phyloP scores from a whole-genome alignment of 1,284 basidiomycete species.

The Apiotrichum akiyoshidainum region DNA sequence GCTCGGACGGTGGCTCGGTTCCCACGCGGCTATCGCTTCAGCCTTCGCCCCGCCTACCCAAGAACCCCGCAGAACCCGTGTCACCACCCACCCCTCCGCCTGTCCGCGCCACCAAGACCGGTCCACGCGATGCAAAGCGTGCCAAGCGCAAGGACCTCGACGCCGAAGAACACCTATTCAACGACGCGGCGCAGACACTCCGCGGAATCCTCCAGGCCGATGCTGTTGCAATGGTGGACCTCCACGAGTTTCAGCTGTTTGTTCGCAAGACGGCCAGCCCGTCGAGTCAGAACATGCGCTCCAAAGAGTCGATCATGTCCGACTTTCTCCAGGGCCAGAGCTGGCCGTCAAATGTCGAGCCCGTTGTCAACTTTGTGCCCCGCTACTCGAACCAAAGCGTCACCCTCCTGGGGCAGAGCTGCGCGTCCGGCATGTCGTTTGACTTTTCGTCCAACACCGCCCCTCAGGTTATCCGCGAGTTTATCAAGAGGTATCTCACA shows the following conservation, averaged over 20 bases:
- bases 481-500: constrained; percentile 28
- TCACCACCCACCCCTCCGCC: background rate
- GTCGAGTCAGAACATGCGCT: background rate
- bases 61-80: background rate
- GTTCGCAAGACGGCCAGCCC: constrained; percentile 20
- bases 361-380: constrained; percentile 33
- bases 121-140: constrained; percentile 30
- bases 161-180: constrained; percentile 24
- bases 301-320: constrained; percentile 30
- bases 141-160: constrained; percentile 23
- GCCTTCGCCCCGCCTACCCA: background rate
- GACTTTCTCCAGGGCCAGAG: constrained; percentile 34
- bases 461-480: constrained; percentile 21
- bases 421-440: constrained; percentile 16
- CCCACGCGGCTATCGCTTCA: background rate
- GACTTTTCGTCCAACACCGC: constrained; percentile 21
- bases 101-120: constrained; percentile 24
- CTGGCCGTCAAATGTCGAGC: constrained; percentile 36
- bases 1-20: no score
- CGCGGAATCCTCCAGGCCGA: constrained; percentile 36
- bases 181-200: constrained; percentile 34
- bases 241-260: constrained; percentile 42
- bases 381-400: constrained; percentile 6
- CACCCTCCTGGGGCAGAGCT: constrained; percentile 26
- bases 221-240: constrained; percentile 33